A percentile compares a stretch with the other conserved stretches of the same genome.
phyloP scores from a whole-genome alignment of 345 rosid genomes.

The Bruguiera gymnorhiza region DNA sequence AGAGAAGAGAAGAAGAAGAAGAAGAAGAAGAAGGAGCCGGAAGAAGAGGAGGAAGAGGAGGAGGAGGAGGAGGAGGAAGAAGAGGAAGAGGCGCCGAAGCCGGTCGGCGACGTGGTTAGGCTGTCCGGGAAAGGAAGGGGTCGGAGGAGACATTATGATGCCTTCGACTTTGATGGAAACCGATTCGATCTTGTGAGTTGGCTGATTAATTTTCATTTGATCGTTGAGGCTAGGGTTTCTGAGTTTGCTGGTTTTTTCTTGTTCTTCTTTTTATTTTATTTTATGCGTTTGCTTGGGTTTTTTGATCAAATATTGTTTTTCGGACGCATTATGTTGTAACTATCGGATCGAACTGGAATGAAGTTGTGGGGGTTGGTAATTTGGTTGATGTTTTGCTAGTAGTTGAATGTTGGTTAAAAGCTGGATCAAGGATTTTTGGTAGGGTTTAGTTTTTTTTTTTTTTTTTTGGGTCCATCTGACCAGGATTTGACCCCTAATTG shows the following conservation, averaged over 20 bases:
- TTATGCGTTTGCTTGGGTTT: background rate
- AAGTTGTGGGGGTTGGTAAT: too few relatives aligned
- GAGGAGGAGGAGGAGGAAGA: constrained; percentile 43
- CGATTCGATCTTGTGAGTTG: constrained; percentile 73
- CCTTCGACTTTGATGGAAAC: constrained; percentile 74
- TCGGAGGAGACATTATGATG: constrained; percentile 50
- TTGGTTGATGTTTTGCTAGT: too few relatives aligned
- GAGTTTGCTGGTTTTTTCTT: constrained; percentile 1
- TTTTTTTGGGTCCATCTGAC: too few relatives aligned
- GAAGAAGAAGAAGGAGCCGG: constrained; percentile 23
- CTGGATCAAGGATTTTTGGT: too few relatives aligned
- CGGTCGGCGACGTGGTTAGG: constrained; percentile 58
- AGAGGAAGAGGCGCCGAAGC: constrained; percentile 62
- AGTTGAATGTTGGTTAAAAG: too few relatives aligned
- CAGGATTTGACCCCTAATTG: too few relatives aligned
- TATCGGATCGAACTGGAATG: too few relatives aligned
- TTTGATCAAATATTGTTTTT: background rate
- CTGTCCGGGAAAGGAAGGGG: constrained; percentile 76
- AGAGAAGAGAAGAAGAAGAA: constrained; percentile 24
- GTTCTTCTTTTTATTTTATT: background rate
- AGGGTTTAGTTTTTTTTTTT: too few relatives aligned
- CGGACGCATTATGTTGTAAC: too few relatives aligned
- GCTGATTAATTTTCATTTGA: background rate
- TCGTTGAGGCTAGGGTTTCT: background rate
- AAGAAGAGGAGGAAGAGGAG: constrained; percentile 18